Conservation (phyloP, 768 basidiomycete genomes). For the Leccinum uliginosum region DNA sequence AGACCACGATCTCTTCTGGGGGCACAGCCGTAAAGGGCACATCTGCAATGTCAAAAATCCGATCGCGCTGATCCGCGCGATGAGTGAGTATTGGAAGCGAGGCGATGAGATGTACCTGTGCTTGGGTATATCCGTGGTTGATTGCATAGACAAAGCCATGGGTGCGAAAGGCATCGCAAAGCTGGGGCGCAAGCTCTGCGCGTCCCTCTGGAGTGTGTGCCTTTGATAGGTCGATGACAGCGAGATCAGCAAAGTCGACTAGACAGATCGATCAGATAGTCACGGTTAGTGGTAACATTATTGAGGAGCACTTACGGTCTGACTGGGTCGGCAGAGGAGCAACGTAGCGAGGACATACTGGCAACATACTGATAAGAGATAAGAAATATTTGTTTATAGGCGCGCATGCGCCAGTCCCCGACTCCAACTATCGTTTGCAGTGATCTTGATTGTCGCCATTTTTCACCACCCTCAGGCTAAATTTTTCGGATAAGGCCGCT, state of each 20-base stretch:
- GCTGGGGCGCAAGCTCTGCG: slow-evolving; percentile 35
- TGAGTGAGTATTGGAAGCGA: slow-evolving; percentile 10
- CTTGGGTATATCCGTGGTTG: slow-evolving; percentile 37
- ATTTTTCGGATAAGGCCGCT: too few species aligned
- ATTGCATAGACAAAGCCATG: slow-evolving; percentile 40
- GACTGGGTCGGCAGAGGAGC: slow-evolving; percentile 31
- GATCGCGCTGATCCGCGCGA: slow-evolving; percentile 32
- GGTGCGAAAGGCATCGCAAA: slow-evolving; percentile 42
- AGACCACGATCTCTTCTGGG: slow-evolving; percentile 44
- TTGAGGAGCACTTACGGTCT: slow-evolving; percentile 25
- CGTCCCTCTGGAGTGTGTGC: slow-evolving; percentile 39
- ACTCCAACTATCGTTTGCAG: too few species aligned
- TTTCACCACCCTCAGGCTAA: too few species aligned
- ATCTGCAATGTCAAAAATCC: slow-evolving; percentile 47
- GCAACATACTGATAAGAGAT: slow-evolving; percentile 28
- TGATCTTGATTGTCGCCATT: too few species aligned
- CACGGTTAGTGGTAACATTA: too few species aligned
- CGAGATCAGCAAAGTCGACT: slow-evolving; percentile 49
- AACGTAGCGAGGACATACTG: slow-evolving; percentile 34
- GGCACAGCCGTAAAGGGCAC: slow-evolving; percentile 39
- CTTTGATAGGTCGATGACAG: slow-evolving; percentile 48
- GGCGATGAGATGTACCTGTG: slow-evolving; percentile 23
- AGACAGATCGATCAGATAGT: slow-evolving; percentile 22
- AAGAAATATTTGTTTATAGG: too few species aligned
- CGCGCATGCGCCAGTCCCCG: too few species aligned